These are phyloP conservation scores for Suhomyces yuchorum DNA, from an alignment of 1,139 yeast species.

Conservation along the genomic window DNA sequence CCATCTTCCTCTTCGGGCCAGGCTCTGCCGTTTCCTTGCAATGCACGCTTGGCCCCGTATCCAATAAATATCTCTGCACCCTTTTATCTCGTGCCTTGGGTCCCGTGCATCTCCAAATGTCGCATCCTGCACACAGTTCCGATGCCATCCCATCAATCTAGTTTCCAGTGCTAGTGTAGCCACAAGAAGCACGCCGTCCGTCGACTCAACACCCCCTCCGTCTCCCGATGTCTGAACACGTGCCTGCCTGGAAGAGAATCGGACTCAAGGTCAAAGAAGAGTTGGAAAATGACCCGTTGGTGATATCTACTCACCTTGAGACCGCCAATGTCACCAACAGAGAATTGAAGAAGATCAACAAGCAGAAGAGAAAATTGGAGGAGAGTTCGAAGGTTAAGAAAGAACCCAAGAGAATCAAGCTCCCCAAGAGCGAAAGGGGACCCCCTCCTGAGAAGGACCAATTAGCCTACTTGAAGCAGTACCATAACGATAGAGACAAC, in stretches of 20 bases:
- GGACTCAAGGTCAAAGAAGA: constrained; percentile 64
- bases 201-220: background rate
- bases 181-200: background rate
- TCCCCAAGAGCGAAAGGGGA: constrained; percentile 72
- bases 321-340: constrained; percentile 48
- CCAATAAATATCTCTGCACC: too few species aligned
- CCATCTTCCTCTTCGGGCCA: too few species aligned
- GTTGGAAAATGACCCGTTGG: constrained; percentile 42
- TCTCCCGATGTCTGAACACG: constrained; percentile 18
- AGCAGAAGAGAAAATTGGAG: constrained; percentile 34
- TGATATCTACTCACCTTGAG: constrained; percentile 45
- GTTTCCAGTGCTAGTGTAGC: background rate
- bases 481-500: constrained; percentile 54
- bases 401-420: constrained; percentile 72
- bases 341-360: constrained; percentile 49
- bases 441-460: constrained; percentile 86
- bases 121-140: constrained; percentile 6
- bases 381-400: constrained; percentile 39
- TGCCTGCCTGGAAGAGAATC: constrained; percentile 92
- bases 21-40: too few species aligned
- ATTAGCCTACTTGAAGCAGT: constrained; percentile 70
- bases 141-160: constrained; percentile 3
- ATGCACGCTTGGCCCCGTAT: too few species aligned
- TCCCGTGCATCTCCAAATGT: too few species aligned
- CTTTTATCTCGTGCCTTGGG: too few species aligned